Evolutionary conservation across 2,329 filamentous ascomycete species (phyloP).

Genomic region (Aspergillus tanneri): DNA sequence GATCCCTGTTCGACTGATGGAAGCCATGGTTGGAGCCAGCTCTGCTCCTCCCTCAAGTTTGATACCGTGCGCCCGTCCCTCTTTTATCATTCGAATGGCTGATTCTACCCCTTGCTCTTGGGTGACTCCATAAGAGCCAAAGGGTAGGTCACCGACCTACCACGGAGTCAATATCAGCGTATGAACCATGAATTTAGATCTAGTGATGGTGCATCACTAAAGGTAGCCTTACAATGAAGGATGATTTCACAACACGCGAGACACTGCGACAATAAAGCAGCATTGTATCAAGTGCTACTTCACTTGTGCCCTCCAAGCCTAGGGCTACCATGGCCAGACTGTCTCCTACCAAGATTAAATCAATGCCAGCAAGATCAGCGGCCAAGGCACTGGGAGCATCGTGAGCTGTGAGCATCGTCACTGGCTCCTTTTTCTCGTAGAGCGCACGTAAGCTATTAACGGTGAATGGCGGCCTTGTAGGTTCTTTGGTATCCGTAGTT

Average conservation of each 20-base stretch:
- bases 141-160: conserved; percentile 85
- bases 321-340: conserved; percentile 94
- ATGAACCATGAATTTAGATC: too few relatives aligned
- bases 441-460: too few relatives aligned
- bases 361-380: conserved; percentile 87
- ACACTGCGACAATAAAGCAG: conserved; percentile 87
- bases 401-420: conserved; percentile 40
- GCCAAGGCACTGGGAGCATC: conserved; percentile 91
- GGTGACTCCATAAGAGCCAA: conserved; percentile 90
- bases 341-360: conserved; percentile 86
- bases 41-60: conserved; percentile 91
- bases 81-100: conserved; percentile 84
- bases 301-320: conserved; percentile 91
- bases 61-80: conserved; percentile 81
- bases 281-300: conserved; percentile 93
- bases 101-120: conserved; percentile 80
- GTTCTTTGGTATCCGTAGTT: too few relatives aligned
- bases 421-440: too few relatives aligned
- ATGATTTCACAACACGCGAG: conserved; percentile 72
- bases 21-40: conserved; percentile 78
- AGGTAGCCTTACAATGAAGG: conserved; percentile 73
- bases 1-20: conserved; percentile 85
- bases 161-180: background rate
- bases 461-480: too few relatives aligned
- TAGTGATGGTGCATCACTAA: too few relatives aligned